phyloP scores from a whole-genome alignment of 306 rosid species.

The Urtica urens region DNA sequence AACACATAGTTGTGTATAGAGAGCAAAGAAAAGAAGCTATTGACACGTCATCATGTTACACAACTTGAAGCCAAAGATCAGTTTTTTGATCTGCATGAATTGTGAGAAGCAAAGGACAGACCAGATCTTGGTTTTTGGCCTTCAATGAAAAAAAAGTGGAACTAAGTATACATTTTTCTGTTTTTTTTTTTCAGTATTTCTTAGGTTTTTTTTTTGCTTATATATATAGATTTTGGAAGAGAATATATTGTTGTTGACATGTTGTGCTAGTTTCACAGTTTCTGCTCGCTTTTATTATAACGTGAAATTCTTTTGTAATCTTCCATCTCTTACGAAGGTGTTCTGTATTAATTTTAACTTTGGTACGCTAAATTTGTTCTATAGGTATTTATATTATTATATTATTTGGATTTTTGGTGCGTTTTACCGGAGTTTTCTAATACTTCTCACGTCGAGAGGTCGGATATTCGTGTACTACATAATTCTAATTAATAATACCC shows the following conservation, averaged over 20 bases:
- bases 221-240: constrained; percentile 3
- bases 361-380: constrained; percentile 12
- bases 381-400: neutral
- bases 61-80: constrained; percentile 12
- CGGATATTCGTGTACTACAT: too few species aligned
- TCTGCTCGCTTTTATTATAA: constrained; percentile 24
- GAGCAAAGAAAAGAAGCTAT: constrained; percentile 26
- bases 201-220: constrained; percentile 6
- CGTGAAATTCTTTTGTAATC: constrained; percentile 36
- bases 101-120: constrained; percentile 9
- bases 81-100: constrained; percentile 3
- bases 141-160: constrained; percentile 20
- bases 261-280: constrained; percentile 30
- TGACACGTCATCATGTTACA: constrained; percentile 19
- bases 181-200: constrained; percentile 8
- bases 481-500: too few species aligned
- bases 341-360: constrained; percentile 13
- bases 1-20: constrained; percentile 54
- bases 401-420: neutral
- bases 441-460: too few species aligned
- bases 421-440: too few species aligned
- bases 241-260: constrained; percentile 21
- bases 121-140: constrained; percentile 23
- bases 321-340: constrained; percentile 14
- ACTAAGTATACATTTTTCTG: constrained; percentile 10